Percentiles rank a stretch among this genome's conserved stretches.
phyloP scores from a whole-genome alignment of 1,284 basidiomycete species.

The Ceratobasidium sp. region DNA sequence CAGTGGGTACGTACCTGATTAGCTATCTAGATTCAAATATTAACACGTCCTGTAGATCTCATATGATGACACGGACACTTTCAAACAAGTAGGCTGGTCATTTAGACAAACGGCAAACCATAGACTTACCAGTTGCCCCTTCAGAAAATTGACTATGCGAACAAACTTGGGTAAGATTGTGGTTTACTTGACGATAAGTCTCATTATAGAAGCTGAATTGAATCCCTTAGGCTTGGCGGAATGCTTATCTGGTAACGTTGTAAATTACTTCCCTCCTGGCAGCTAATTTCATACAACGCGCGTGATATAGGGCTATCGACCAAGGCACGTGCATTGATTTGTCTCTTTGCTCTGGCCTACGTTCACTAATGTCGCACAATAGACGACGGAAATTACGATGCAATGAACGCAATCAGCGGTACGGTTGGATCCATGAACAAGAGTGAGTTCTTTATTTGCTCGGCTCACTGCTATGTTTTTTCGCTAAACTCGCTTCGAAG shows the following conservation, averaged over 20 bases:
- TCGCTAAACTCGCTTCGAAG: neutral
- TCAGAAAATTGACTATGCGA: constrained; percentile 22
- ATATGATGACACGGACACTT: constrained; percentile 10
- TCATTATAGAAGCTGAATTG: neutral
- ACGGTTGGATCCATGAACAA: neutral
- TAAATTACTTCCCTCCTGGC: too few relatives aligned
- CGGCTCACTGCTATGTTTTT: neutral
- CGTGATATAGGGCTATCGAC: constrained; percentile 9
- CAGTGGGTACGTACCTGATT: constrained; percentile 8
- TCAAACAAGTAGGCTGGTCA: neutral
- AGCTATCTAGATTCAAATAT: neutral
- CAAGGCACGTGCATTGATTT: constrained; percentile 1
- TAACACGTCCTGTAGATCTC: neutral
- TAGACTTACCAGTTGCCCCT: neutral
- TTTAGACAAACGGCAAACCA: neutral
- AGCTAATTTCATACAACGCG: too few relatives aligned
- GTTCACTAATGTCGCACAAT: neutral
- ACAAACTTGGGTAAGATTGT: constrained; percentile 2
- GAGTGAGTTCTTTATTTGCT: neutral
- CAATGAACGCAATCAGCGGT: constrained; percentile 17
- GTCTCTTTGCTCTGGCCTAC: neutral
- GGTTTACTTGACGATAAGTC: too few relatives aligned
- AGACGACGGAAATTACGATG: constrained; percentile 8
- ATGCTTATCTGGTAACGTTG: constrained; percentile 11
- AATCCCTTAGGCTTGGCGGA: neutral